Percentiles rank a stretch among this genome's conserved stretches.
phyloP scores from a whole-genome alignment of 768 basidiomycete species.

The Tulasnella sp. region DNA sequence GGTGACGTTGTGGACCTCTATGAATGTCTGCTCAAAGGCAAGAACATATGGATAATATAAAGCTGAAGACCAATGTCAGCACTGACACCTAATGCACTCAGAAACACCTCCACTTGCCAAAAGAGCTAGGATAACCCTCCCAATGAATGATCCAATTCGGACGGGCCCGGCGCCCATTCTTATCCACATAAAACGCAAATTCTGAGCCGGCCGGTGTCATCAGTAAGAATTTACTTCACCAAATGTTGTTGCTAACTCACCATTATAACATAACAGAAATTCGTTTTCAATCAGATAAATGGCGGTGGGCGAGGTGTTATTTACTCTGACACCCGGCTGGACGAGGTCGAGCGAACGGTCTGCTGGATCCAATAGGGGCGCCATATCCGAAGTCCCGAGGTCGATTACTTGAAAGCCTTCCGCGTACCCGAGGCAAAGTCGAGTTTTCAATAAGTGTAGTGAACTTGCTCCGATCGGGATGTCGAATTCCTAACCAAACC shows the following conservation, averaged over 20 bases:
- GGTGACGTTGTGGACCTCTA: conserved; percentile 94
- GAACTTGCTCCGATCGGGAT: conserved; percentile 97
- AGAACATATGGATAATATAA: conserved; percentile 94
- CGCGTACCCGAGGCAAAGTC: conserved; percentile 93
- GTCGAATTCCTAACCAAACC: conserved; percentile 77
- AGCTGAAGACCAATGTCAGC: conserved; percentile 47
- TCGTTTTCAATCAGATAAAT: conserved; percentile 97
- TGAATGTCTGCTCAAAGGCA: conserved; percentile 93
- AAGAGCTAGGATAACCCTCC: conserved; percentile 92
- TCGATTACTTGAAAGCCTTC: conserved; percentile 99
- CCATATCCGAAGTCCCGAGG: conserved; percentile 92
- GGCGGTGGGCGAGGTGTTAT: conserved; percentile 87
- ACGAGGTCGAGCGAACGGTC: conserved; percentile 93
- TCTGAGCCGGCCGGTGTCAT: conserved; percentile 47
- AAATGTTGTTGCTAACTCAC: conserved; percentile 49
- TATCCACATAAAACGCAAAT: conserved; percentile 98
- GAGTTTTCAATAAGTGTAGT: conserved; percentile 95
- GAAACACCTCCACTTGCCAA: conserved; percentile 82
- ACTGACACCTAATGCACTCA: no score
- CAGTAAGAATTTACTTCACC: background rate
- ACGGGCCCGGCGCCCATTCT: conserved; percentile 85
- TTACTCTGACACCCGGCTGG: conserved; percentile 76
- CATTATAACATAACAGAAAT: conserved; percentile 95
- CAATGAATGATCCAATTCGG: conserved; percentile 93
- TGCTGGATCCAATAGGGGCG: conserved; percentile 88